Evolutionary conservation across 805 yeast species (phyloP).

Genomic region (Priceomyces fermenticarens): DNA sequence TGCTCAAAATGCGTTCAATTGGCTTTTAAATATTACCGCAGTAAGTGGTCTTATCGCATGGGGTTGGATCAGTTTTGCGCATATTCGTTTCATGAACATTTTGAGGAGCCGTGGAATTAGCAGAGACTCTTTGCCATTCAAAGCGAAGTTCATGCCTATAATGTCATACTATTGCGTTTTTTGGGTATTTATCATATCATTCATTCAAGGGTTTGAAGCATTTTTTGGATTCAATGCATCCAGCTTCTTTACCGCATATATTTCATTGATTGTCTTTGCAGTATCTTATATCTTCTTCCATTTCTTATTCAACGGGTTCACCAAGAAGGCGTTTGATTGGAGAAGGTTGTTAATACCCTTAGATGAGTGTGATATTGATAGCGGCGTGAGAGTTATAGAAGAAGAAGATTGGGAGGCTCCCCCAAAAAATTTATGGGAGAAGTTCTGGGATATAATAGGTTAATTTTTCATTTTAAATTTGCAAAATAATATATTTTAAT

Average conservation of each 20-base stretch:
- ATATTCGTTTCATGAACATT: conserved; percentile 67
- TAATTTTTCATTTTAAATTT: conserved; percentile 2
- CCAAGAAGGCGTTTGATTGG: conserved; percentile 24
- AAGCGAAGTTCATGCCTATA: conserved; percentile 68
- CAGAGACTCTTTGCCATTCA: conserved; percentile 70
- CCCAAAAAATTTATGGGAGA: conserved; percentile 52
- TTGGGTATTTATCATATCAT: conserved; percentile 52
- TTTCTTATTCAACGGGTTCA: conserved; percentile 43
- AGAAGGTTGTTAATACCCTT: conserved; percentile 43
- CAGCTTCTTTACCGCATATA: conserved; percentile 66
- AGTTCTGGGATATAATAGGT: conserved; percentile 40
- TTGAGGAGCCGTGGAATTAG: conserved; percentile 61
- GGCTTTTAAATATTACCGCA: conserved; percentile 75
- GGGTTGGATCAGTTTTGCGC: conserved; percentile 63
- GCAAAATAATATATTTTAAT: background rate
- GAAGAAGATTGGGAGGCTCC: conserved; percentile 55
- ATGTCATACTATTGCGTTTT: conserved; percentile 61
- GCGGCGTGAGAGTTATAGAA: conserved; percentile 64
- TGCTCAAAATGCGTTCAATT: conserved; percentile 60
- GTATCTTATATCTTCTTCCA: conserved; percentile 57
- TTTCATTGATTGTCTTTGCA: conserved; percentile 62
- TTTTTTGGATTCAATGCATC: conserved; percentile 56
- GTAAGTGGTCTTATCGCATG: conserved; percentile 74
- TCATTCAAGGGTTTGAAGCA: conserved; percentile 70
- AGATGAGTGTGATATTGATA: conserved; percentile 66